A percentile compares a stretch with the other conserved stretches of the same genome.
Conservation (phyloP, 2,329 filamentous ascomycete genomes). For the Aspergillus candidus region DNA sequence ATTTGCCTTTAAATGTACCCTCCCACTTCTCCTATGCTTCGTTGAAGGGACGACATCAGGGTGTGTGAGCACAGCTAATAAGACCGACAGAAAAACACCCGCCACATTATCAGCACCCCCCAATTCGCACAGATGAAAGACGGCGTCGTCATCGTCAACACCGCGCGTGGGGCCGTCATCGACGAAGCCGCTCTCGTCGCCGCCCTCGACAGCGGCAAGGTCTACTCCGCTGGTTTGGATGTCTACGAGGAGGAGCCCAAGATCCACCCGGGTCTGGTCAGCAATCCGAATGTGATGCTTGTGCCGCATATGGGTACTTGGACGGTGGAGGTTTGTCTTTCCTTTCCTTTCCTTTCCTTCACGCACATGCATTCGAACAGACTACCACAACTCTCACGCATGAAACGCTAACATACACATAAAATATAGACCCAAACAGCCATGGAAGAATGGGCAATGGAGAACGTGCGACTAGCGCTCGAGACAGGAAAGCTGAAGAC, state of each 20-base stretch:
- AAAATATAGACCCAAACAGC: slow-evolving; percentile 43
- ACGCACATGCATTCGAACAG: too few species aligned
- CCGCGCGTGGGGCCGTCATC: slow-evolving; percentile 74
- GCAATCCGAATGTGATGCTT: slow-evolving; percentile 65
- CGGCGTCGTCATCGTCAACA: slow-evolving; percentile 73
- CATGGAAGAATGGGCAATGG: slow-evolving; percentile 71
- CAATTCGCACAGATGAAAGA: slow-evolving; percentile 74
- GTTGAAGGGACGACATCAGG: too few species aligned
- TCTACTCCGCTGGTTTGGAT: slow-evolving; percentile 67
- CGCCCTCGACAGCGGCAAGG: slow-evolving; percentile 63
- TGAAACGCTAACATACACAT: too few species aligned
- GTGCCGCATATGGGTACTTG: slow-evolving; percentile 84
- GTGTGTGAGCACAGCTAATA: neutral
- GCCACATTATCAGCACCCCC: slow-evolving; percentile 64
- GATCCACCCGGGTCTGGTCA: slow-evolving; percentile 65
- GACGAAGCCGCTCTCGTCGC: slow-evolving; percentile 73
- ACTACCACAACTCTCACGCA: too few species aligned
- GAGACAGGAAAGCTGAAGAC: slow-evolving; percentile 58
- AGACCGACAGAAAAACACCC: slow-evolving; percentile 53
- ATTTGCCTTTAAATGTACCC: slow-evolving; percentile 73
- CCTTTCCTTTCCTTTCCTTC: too few species aligned
- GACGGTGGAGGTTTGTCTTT: slow-evolving; percentile 54
- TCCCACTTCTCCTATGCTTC: too few species aligned
- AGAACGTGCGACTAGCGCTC: slow-evolving; percentile 61
- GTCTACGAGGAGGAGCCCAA: slow-evolving; percentile 78